Percentiles rank a stretch among this genome's conserved stretches.
phyloP scores from a whole-genome alignment of 1,284 basidiomycete species.

The Cutaneotrichosporon cyanovorans region DNA sequence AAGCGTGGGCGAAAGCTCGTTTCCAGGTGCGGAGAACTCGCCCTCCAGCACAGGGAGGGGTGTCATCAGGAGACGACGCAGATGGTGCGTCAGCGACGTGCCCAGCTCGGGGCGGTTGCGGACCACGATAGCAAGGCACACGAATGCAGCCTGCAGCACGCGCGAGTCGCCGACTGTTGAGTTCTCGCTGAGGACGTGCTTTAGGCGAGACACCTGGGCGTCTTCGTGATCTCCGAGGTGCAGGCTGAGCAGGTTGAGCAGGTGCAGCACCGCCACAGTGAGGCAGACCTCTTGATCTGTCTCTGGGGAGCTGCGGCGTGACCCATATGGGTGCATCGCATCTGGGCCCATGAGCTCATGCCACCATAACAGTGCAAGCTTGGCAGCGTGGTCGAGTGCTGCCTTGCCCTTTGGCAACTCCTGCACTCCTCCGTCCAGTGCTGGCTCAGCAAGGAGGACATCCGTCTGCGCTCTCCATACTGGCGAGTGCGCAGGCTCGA shows the following conservation, averaged over 20 bases:
- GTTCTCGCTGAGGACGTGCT: conserved; percentile 68
- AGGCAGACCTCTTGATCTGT: conserved; percentile 39
- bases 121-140: conserved; percentile 50
- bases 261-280: conserved; percentile 52
- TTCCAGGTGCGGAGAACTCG: conserved; percentile 54
- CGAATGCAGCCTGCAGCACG: conserved; percentile 38
- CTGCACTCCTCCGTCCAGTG: conserved; percentile 9
- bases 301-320: neutral
- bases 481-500: conserved; percentile 4
- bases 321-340: neutral
- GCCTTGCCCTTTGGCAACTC: conserved; percentile 10
- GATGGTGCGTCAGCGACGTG: conserved; percentile 64
- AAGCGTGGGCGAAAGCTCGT: conserved; percentile 55
- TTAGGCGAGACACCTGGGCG: conserved; percentile 62
- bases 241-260: conserved; percentile 74
- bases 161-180: conserved; percentile 67
- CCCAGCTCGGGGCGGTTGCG: conserved; percentile 78
- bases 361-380: conserved; percentile 33
- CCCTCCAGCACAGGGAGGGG: conserved; percentile 82
- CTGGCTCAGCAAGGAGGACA: conserved; percentile 18
- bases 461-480: conserved; percentile 24
- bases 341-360: conserved; percentile 25
- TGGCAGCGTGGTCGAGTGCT: conserved; percentile 19
- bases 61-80: conserved; percentile 80
- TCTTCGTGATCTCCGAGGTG: conserved; percentile 63